Evolutionary conservation across 306 rosid species (phyloP).

Genomic region (Oemleria cerasiformis): DNA sequence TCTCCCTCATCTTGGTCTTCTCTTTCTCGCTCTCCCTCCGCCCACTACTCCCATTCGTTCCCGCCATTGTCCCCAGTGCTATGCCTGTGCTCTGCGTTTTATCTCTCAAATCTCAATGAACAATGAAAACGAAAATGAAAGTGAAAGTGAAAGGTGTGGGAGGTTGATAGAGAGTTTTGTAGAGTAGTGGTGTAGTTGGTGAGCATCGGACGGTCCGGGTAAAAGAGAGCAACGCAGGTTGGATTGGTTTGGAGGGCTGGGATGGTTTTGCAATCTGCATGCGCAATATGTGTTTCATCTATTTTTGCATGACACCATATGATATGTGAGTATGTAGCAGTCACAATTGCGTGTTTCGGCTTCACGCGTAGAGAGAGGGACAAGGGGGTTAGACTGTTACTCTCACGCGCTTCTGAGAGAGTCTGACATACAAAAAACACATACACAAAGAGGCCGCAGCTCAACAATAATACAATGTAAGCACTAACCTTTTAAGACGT

Average conservation of each 20-base stretch:
- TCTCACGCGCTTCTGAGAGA: background rate
- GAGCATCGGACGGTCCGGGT: slow-evolving; percentile 10
- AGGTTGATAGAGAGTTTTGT: background rate
- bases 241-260: background rate
- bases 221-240: background rate
- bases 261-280: slow-evolving; percentile 5
- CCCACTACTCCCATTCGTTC: slow-evolving; percentile 10
- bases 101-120: background rate
- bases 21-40: slow-evolving; percentile 44
- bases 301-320: slow-evolving; percentile 24
- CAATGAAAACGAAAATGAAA: background rate
- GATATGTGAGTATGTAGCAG: background rate
- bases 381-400: background rate
- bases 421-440: background rate
- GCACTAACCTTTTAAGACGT: too few relatives aligned
- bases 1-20: slow-evolving; percentile 55
- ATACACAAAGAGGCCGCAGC: background rate
- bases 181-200: background rate
- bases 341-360: slow-evolving; percentile 22
- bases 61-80: slow-evolving; percentile 7
- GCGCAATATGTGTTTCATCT: background rate
- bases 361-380: background rate
- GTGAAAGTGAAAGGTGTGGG: background rate
- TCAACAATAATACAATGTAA: background rate
- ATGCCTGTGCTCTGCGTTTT: background rate